Conservation (phyloP, 768 basidiomycete species). For the Rhodocollybia butyracea region DNA sequence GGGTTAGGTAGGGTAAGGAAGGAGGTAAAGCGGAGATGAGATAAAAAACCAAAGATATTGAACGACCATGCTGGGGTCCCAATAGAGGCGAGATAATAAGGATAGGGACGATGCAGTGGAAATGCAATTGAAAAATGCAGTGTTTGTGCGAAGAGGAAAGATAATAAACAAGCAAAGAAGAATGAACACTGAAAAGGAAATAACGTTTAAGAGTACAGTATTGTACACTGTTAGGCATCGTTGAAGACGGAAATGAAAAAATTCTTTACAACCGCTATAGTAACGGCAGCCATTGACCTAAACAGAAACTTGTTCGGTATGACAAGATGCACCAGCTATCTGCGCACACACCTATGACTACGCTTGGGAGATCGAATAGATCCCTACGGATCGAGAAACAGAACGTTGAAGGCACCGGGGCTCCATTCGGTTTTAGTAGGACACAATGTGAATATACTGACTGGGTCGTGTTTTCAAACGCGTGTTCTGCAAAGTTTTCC, state of each 20-base stretch:
- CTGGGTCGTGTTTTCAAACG: constrained; percentile 96
- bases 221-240: too few species aligned
- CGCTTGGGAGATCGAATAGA: constrained; percentile 84
- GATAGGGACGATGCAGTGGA: constrained; percentile 1
- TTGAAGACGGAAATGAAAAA: constrained; percentile 8
- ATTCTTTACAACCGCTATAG: constrained; percentile 37
- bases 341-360: constrained; percentile 69
- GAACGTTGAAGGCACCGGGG: constrained; percentile 87
- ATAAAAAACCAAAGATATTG: background rate
- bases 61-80: background rate
- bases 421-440: constrained; percentile 78
- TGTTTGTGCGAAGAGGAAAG: background rate
- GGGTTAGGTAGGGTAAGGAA: too few species aligned
- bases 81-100: background rate
- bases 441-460: constrained; percentile 93
- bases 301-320: background rate
- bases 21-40: background rate
- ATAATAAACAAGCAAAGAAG: background rate
- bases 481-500: constrained; percentile 96
- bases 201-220: background rate
- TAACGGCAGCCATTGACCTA: constrained; percentile 87
- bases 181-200: background rate
- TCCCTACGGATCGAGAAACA: constrained; percentile 96
- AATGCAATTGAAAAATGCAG: background rate
- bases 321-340: constrained; percentile 7